Base-by-base conservation (phyloP, 257 asterid species). In the Apocynum venetum region DNA sequence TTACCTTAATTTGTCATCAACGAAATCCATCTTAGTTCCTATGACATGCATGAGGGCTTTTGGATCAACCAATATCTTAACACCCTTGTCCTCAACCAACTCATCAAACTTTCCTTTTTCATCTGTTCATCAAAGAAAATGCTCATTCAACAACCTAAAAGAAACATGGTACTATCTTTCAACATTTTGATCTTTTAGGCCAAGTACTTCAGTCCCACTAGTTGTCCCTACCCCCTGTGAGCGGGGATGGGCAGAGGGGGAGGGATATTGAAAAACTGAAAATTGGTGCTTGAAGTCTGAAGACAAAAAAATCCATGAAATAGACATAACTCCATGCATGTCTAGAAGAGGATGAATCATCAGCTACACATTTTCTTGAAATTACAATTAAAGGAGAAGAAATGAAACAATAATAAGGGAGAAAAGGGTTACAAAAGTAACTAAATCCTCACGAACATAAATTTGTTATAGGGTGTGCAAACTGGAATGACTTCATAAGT, bases 41-140 rank as follows among this genome's bases (percentile, higher is more conserved):
- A 86, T 74, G 52, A 79, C 90, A 80, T 83, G 89, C 86, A 85
- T 79, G 59, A 81, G 79, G 19, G 87, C 87, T 76, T 87, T 81
- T 0, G 87, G 87, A 75, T 86, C 87, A 81, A 86, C 76, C 79
- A 86, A 80, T 14, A 86, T 77, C 80, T 83, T 86, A 38, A 86
- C 85, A 66, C 85, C 89, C 71, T 83, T 79, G 72, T 86, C 89
- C 81, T 84, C 85, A 40, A 81, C 83, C 79, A 79, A 48, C 55
- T 84, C 88, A 79, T 96, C 99, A 74, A 96, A 91, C 90, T 93
- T 96, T 3, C 91, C 97, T 77, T 91, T 96, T 78, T 93, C 95
- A 63, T 96, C 97, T 95, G 89, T 68, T 59, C 79, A 74, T 40
- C 74, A 13, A 73, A 75, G 75, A 77, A 72, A 53, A 25, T 25